phyloP scores from a whole-genome alignment of 2,329 filamentous ascomycete species.

The Calonectria hongkongensis region DNA sequence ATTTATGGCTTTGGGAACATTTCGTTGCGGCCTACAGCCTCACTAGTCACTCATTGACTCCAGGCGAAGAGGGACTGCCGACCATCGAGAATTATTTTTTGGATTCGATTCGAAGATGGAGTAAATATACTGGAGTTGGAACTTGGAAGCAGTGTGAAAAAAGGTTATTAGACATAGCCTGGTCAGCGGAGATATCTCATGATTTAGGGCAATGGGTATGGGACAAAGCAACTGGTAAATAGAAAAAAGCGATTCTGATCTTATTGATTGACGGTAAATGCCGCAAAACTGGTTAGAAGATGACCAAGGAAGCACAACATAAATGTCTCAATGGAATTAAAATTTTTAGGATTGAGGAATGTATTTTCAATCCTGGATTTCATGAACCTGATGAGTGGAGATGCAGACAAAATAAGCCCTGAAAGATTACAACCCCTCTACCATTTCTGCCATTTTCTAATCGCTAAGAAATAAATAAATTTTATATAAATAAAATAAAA shows the following conservation, averaged over 20 bases:
- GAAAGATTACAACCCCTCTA: too few species aligned
- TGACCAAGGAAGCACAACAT: too few species aligned
- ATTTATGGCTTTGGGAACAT: slow-evolving; percentile 17
- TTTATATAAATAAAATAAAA: too few species aligned
- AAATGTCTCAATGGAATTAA: too few species aligned
- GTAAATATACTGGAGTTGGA: not conserved
- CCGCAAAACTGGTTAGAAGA: too few species aligned
- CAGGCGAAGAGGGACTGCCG: not conserved
- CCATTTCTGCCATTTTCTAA: too few species aligned
- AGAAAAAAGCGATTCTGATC: too few species aligned
- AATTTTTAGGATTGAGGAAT: too few species aligned
- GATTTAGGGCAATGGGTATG: not conserved
- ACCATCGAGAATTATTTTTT: not conserved
- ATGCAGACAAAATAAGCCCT: too few species aligned
- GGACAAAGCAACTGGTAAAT: not conserved
- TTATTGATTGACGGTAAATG: too few species aligned
- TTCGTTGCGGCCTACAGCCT: slow-evolving; percentile 5
- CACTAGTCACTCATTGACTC: not conserved
- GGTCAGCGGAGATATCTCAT: not conserved
- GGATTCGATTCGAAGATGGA: not conserved
- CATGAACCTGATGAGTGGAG: not conserved
- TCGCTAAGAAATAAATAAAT: too few species aligned
- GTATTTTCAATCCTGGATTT: too few species aligned
- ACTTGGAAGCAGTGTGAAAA: not conserved
- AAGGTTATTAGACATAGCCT: not conserved